Base-by-base conservation (phyloP, 257 asterid genomes). In the Hygrophila difformis region DNA sequence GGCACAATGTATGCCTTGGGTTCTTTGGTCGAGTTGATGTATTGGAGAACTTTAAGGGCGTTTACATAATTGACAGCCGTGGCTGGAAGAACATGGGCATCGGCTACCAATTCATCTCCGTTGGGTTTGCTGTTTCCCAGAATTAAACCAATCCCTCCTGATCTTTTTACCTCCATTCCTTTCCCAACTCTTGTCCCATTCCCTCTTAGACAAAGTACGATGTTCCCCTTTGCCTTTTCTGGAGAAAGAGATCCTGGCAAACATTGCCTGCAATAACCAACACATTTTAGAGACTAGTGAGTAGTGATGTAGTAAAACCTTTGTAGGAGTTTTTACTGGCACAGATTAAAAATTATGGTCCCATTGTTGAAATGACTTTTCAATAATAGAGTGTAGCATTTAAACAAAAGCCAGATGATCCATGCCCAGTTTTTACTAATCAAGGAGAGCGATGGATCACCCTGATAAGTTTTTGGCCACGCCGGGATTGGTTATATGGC, bases 151-250 rank as follows among this genome's bases (percentile, higher is more conserved):
- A 68, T 51, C 3, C 94, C 98, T 60, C 94, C 96, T 1, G 87
- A 94, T 49, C 94, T 79, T 68, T 77, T 75, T 18, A 85, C 98
- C 64, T 89, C 98, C 59, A 51, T 46, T 14, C 93, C 98, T 39
- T 79, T 89, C 6, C 84, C 87, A 6, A 77, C 71, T 47, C 96
- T 79, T 5, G 84, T 66, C 11, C 96, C 98, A 10, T 63, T 68
- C 34, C 94, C 94, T 66, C 94, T 68, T 41, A 79, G 37, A 41
- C 98, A 89, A 56, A 89, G 9, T 34, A 89, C 66, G 43, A 89
- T 85, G 62, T 85, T 89, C 19, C 98, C 96, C 55, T 61, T 73
- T 0, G 88, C 66, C 66, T 82, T 84, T 52, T 59, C 55, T 0
- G 79, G 74, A n/a, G 81, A 67, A 14, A 89, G 87, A 0, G 96